These are phyloP conservation scores for Fusarium vanettenii DNA, from an alignment of 2,329 filamentous ascomycete genomes.

Conservation along the genomic window DNA sequence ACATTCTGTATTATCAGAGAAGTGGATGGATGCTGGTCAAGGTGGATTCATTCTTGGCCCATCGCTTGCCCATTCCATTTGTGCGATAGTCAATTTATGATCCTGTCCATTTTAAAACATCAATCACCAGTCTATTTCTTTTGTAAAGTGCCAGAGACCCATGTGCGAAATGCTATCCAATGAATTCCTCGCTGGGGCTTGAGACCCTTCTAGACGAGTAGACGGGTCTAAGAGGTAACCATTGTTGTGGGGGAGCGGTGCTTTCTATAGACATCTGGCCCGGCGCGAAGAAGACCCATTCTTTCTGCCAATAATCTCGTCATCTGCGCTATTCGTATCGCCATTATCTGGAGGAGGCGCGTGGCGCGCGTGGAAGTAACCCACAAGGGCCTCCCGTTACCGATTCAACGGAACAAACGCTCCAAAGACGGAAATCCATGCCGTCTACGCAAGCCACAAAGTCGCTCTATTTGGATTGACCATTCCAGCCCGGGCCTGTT, in stretches of 20 bases:
- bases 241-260: background rate
- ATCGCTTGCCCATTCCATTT: background rate
- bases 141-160: background rate
- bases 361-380: background rate
- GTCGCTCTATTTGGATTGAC: background rate
- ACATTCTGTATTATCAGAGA: background rate
- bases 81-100: too few species aligned
- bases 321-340: background rate
- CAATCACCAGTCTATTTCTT: background rate
- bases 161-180: background rate
- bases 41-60: too few species aligned
- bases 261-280: background rate
- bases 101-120: too few species aligned
- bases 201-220: background rate
- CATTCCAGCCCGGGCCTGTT: background rate
- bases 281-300: background rate
- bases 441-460: constrained; percentile 17
- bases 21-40: background rate
- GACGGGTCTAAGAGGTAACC: background rate
- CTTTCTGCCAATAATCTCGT: background rate
- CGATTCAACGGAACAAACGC: background rate
- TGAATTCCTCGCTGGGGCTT: background rate
- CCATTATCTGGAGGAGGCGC: background rate
- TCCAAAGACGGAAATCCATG: background rate
- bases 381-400: background rate